Evolutionary conservation across 495 filamentous ascomycete species (phyloP).

Genomic region (Penicilliopsis zonata): DNA sequence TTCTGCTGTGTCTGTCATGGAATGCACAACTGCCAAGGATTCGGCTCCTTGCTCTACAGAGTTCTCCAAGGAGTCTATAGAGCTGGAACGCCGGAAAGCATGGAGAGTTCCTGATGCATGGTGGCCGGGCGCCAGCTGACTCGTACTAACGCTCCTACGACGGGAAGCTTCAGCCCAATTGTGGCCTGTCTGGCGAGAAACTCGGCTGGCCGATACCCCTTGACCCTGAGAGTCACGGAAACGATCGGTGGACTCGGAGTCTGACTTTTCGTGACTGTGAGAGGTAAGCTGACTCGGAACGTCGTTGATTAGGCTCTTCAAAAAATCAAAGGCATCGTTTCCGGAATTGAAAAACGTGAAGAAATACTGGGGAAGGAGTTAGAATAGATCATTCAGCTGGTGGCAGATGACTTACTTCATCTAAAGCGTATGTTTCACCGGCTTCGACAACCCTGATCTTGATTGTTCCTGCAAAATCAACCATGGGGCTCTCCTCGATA

Average conservation of each 20-base stretch:
- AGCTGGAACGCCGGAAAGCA: conserved; percentile 44
- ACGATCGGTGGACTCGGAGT: conserved; percentile 7
- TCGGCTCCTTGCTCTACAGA: conserved; percentile 58
- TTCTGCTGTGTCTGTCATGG: conserved; percentile 57
- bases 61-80: conserved; percentile 67
- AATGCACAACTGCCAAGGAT: conserved; percentile 57
- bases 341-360: conserved; percentile 90
- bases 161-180: conserved; percentile 6
- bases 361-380: conserved; percentile 76
- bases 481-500: conserved; percentile 82
- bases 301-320: conserved; percentile 64
- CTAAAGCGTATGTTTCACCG: conserved; percentile 85
- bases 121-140: conserved; percentile 30
- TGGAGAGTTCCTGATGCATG: conserved; percentile 21
- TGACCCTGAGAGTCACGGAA: conserved; percentile 14
- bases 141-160: conserved; percentile 47
- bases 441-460: conserved; percentile 88
- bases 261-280: conserved; percentile 11
- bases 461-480: conserved; percentile 87
- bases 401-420: conserved; percentile 53
- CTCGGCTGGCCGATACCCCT: conserved; percentile 15
- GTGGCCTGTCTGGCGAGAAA: conserved; percentile 11
- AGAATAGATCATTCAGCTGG: conserved; percentile 18
- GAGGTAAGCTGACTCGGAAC: conserved; percentile 39
- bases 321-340: conserved; percentile 69